Percentiles rank a stretch among this genome's conserved stretches.
These are phyloP conservation scores for Raffaelea ambrosiae DNA, from an alignment of 2,329 filamentous ascomycete species.

Conservation along the genomic window DNA sequence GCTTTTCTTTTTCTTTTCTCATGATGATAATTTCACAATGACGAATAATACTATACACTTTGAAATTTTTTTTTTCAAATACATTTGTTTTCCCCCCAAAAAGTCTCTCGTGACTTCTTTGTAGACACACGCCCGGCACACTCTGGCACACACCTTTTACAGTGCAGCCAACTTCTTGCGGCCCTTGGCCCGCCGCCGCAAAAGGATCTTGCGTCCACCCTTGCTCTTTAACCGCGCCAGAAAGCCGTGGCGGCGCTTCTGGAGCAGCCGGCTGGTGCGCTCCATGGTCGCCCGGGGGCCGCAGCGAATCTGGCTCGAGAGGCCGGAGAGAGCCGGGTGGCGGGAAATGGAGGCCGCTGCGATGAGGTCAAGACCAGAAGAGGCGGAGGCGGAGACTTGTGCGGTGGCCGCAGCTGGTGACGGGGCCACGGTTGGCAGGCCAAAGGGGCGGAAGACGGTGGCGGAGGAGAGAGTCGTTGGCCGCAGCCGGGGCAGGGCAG, in stretches of 20 bases:
- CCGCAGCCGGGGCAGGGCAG: slow-evolving; percentile 12
- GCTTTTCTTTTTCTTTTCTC: not conserved
- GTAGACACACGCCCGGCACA: no score
- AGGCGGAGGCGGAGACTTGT: slow-evolving; percentile 20
- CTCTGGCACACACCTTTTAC: slow-evolving; percentile 1
- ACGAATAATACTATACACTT: no score
- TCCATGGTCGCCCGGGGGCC: slow-evolving; percentile 52
- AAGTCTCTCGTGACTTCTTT: no score
- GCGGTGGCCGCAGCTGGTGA: slow-evolving; percentile 8
- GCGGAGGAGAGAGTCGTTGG: no score
- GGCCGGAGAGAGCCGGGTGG: slow-evolving; percentile 40
- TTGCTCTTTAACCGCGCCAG: slow-evolving; percentile 40
- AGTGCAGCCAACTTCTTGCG: slow-evolving; percentile 32
- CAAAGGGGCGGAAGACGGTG: not conserved
- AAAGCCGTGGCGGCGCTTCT: slow-evolving; percentile 53
- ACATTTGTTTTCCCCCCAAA: not conserved
- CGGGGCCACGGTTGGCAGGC: not conserved
- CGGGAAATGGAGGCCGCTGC: slow-evolving; percentile 36
- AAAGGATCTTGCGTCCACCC: slow-evolving; percentile 44
- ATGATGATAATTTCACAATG: no score
- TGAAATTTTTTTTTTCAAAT: not conserved
- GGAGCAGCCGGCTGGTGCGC: slow-evolving; percentile 42
- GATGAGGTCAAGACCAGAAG: slow-evolving; percentile 31
- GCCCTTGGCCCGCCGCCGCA: slow-evolving; percentile 44
- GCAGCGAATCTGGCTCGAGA: slow-evolving; percentile 42